Base-by-base conservation (phyloP, 306 rosid genomes). In the Castanea mollissima region DNA sequence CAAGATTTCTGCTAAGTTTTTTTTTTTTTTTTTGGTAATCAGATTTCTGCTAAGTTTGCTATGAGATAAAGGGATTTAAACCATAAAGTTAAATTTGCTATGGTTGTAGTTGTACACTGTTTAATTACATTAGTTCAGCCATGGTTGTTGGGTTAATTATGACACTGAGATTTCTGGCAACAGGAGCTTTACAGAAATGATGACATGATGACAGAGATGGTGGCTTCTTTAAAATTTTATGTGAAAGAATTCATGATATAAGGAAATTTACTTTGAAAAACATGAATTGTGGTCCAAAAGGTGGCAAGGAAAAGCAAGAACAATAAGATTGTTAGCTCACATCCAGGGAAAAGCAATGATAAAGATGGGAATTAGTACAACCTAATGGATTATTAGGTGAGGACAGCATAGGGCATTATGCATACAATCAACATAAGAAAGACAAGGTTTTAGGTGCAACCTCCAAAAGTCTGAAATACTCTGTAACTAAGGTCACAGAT, bases 141-240 rank as follows among this genome's bases (percentile, higher is more conserved):
- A 82, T 3, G 18, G 29, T 13, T 34, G 68, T 51, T 55, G 32
- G 64, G 27, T 20, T 19, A 8, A 34, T 32, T 75, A 55, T 35
- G 52, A 20, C 35, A 23, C 29, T 20, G 9, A 20, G 60, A 31
- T 14, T 34, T 71, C 54, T 35, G 15, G 60, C 64, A 51, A 70
- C 51, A 76, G 65, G 76, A 59, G 65, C 25, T 60, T 3, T 62
- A 65, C 57, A 51, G 69, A 77, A 54, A 77, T 60, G 49, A 49
- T 63, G 65, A 56, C 32, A 56, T 25, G 77, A 69, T 9, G 21
- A 65, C 71, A 51, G 55, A 54, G 35, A 62, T 49, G 54, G 54
- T 49, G 54, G 54, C 16, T 12, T 49, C 54, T 49, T 49, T 49
- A 12, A 49, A 49, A 49, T 49, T 49, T 49, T 0, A 49, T 49